Base-by-base conservation (phyloP, 306 rosid species). In the Ochetophila trinervis region DNA sequence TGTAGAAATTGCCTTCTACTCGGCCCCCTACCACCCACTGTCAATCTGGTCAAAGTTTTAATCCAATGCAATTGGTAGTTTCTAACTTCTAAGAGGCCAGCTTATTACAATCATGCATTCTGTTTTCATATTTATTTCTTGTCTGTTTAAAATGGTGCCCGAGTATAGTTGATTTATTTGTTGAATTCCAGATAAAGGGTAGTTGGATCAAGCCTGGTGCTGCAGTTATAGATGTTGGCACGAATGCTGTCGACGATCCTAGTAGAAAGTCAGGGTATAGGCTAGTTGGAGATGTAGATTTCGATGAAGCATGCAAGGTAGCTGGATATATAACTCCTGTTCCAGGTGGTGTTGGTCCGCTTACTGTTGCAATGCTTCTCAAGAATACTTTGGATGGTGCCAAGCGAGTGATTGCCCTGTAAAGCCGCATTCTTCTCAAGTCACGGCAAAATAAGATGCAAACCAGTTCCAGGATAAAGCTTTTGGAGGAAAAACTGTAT, bases 301-400 rank as follows among this genome's bases (percentile, higher is more conserved):
- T 85, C 78, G 74, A 70, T 53, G 96, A 89, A 84, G 98, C 80
- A 57, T 80, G 95, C 67, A 87, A 87, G 71, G 83, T 82, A 59
- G 98, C 95, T 62, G 95, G 98, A 48, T 89, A 82, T 75, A 78
- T 89, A 65, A 87, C 96, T 71, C 98, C 98, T 21, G 96, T 87
- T 75, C 98, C 98, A 4, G 96, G 98, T 45, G 96, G 98, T 0
- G 98, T 89, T 13, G 96, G 96, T 47, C 96, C 96, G 56, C 84
- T 87, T 89, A 89, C 93, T 21, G 96, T 91, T 37, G 91, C 96
- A 63, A 91, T 89, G 98, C 84, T 91, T 72, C 83, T 91, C 61
- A 75, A 81, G 70, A 91, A 91, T 64, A 89, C 96, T 9, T 56
- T 91, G 87, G 96, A 87, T 12, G 92, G 98, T 53, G 96, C 95